Evolutionary conservation across 306 rosid genomes (phyloP), one percentile per base, ranked within the genome.

Genomic region (Geum urbanum): DNA sequence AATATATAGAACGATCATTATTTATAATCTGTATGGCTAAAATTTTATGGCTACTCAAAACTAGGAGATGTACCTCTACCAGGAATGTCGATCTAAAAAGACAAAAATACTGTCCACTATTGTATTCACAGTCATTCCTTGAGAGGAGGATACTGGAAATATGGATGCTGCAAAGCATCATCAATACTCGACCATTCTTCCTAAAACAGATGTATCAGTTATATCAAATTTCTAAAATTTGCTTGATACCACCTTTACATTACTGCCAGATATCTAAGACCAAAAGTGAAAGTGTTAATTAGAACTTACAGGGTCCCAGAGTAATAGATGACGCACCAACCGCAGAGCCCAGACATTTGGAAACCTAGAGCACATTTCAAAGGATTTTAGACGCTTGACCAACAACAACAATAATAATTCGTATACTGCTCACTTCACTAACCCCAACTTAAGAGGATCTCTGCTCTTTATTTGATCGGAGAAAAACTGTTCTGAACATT

Each of bases 391-490:
- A 40, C 32, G 19, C 16, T 55, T 27, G 32, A 27, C 32, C 2
- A 27, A 27, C 32, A 27, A 27, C 32, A 27, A 27, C 2, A 27
- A 27, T 27, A 27, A 27, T 27, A 27, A n/a, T n/a, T n/a, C 32
- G 32, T 27, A 27, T 27, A 27, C 32, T 27, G 32, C 1, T 1
- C 32, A 27, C 32, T 27, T 27, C 57, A 76, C 97, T 48, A 72
- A 94, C 97, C 97, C 98, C 72, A 88, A 61, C 75, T 94, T 94
- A 45, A 94, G 95, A 41, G 96, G 97, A 88, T 94, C 97, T 81
- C 96, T 85, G 70, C 73, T 87, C 85, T 77, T 90, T 53, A 94
- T 94, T 72, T 94, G 92, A 65, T 37, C 71, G 53, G 96, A 80
- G 72, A 94, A 88, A 77, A 90, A 89, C 63, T 94, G 97, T 80